Base-by-base conservation (phyloP, 768 basidiomycete genomes). In the Favolaschia claudopus region DNA sequence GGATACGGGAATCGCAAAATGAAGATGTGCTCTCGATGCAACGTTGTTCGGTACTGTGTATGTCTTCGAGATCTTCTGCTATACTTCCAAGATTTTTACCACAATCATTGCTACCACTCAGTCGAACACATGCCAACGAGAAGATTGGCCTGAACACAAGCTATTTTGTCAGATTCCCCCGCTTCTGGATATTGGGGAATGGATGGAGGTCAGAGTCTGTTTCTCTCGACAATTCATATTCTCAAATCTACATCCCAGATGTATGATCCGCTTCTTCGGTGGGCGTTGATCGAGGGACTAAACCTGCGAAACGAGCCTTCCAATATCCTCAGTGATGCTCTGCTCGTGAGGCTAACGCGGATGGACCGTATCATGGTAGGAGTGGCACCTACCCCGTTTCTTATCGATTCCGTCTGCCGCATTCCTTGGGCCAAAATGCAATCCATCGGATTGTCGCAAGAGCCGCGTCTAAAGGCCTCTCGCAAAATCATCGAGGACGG, bases 61-160 rank as follows among this genome's bases (percentile, higher is more conserved):
- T 5, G 38, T 39, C 22, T 3, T 37, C 17, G 19, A 14, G 25
- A 9, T 51, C 5, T 17, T 31, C 5, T 10, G 20, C 15, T 20
- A 13, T 7, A 6, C 19, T 13, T 2, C 12, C 19, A 32, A 4
- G 9, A 25, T 24, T 29, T 32, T 24, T 31, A n/a, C n/a, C n/a
- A n/a, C n/a, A n/a, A n/a, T n/a, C n/a, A n/a, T n/a, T n/a, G n/a
- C n/a, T n/a, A n/a, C n/a, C 24, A 34, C n/a, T 34, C 10, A 54
- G 44, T 46, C 54, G 5, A 38, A 32, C 12, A 20, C 17, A 7
- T 55, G 36, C 36, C 44, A 55, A 25, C 22, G 10, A 38, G 19
- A 28, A 5, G 44, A 55, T 14, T 55, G 54, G 44, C 36, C 15
- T 24, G 19, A 47, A 7, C 54, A 55, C 54, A 55, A 55, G 44